Evolutionary conservation across 352 stramenopile species (phyloP), one percentile per base, ranked within the genome.

Genomic region (Globisporangium cylindrosporum): DNA sequence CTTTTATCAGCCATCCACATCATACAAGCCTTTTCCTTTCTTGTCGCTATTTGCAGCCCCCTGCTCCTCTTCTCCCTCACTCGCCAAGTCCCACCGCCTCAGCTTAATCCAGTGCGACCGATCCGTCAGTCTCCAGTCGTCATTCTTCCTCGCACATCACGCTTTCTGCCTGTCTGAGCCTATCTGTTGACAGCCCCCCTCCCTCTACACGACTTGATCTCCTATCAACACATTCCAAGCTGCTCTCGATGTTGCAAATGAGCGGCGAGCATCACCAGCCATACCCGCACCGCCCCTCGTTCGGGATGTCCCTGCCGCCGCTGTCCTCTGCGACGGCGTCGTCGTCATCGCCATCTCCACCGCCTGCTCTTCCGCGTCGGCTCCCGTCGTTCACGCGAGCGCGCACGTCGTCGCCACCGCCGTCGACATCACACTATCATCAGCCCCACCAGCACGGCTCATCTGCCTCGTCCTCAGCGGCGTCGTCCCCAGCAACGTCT

Each of bases 201-300:
- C 10, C 10, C 38, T 14, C 38, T 48, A 14, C 14, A 15, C 38
- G 38, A 48, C 38, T 18, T 48, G 38, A 18, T 48, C 38, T 48
- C 14, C 38, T 20, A 7, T 7, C 14, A 15, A 20, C 24, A 15
- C 6, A 22, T 24, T 6, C 8, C 22, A 14, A 29, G 27, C 9
- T 15, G 9, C 51, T n/a, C 51, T 65, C 41, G 22, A 59, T 66
- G 61, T 66, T 66, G 22, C 58, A 64, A 27, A 64, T 64, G 58
- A 64, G 58, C 58, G n/a, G 36, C 38, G 38, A 51, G 36, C 58
- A 24, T 10, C n/a, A 51, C 15, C n/a, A 55, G 36, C 58, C 29
- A 12, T 24, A 64, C 12, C 57, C 10, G 36, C 57, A 53, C 4
- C 22, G 15, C 10, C 51, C 22, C 9, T 58, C 22, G 22, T 34